These are phyloP conservation scores for Pulchroboletus neoregius DNA, from an alignment of 1,284 basidiomycete species.

Conservation along the genomic window DNA sequence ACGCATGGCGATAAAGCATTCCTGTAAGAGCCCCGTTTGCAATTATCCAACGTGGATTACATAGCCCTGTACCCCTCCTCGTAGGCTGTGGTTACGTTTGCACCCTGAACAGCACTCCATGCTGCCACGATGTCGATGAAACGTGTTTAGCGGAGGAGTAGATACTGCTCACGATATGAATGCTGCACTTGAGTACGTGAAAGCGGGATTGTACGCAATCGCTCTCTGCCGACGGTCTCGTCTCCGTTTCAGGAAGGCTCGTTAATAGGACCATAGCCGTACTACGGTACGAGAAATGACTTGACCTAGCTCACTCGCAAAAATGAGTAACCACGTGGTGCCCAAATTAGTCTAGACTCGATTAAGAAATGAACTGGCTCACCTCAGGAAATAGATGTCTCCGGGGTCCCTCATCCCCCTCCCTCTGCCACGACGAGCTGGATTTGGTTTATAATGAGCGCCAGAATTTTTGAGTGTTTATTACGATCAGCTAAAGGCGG, in stretches of 20 bases:
- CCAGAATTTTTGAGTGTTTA: conserved; percentile 15
- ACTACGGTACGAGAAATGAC: conserved; percentile 11
- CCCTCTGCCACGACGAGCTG: conserved; percentile 9
- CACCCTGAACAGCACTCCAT: conserved; percentile 27
- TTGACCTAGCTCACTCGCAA: not conserved
- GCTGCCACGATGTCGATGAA: conserved; percentile 22
- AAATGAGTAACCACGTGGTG: conserved; percentile 20
- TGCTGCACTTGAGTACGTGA: conserved; percentile 24
- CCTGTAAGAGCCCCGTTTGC: conserved; percentile 12
- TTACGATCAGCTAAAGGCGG: conserved; percentile 6
- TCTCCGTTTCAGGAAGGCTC: conserved; percentile 20
- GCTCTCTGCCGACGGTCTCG: conserved; percentile 9
- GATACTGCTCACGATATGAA: conserved; percentile 27
- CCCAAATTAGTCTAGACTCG: conserved; percentile 9
- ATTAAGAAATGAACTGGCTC: conserved; percentile 24
- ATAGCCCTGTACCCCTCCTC: conserved; percentile 22
- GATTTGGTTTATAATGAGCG: conserved; percentile 17
- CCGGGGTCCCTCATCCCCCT: conserved; percentile 24
- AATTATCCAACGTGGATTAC: conserved; percentile 18
- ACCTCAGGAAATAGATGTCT: conserved; percentile 5
- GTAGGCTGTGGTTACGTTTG: conserved; percentile 30
- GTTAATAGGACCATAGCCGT: conserved; percentile 12
- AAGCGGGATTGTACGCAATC: conserved; percentile 24
- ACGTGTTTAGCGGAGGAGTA: conserved; percentile 20
- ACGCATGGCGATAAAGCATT: conserved; percentile 15